Evolutionary conservation across 768 basidiomycete genomes (phyloP).

Genomic region (Tremella yokohamensis): DNA sequence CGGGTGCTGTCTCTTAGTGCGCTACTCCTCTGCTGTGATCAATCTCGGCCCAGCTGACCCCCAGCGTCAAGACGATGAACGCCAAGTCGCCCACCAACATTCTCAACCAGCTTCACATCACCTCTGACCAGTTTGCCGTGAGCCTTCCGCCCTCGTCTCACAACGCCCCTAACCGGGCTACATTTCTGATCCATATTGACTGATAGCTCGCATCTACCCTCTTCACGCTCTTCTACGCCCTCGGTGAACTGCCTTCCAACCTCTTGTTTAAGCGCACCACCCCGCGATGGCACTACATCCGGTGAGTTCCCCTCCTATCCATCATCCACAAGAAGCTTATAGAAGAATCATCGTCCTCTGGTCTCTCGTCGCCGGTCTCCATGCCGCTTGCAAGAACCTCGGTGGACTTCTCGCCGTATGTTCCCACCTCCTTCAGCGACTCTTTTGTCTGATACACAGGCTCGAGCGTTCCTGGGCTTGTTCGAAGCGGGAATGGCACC

Average conservation of each 20-base stretch:
- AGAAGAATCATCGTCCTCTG: slow-evolving; percentile 19
- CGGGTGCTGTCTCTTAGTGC: neutral
- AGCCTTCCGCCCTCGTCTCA: neutral
- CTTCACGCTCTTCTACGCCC: slow-evolving; percentile 31
- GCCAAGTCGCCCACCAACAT: slow-evolving; percentile 25
- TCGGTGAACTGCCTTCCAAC: slow-evolving; percentile 35
- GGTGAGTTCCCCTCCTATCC: neutral
- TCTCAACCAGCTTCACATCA: slow-evolving; percentile 31
- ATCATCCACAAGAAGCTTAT: slow-evolving; percentile 8
- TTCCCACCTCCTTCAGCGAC: too few relatives aligned
- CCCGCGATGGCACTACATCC: neutral
- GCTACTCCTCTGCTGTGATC: too few relatives aligned
- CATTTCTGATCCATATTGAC: too few relatives aligned
- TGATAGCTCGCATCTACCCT: slow-evolving; percentile 16
- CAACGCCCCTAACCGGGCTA: too few relatives aligned
- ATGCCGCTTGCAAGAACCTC: slow-evolving; percentile 13
- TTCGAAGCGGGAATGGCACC: slow-evolving; percentile 30
- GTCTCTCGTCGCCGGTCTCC: slow-evolving; percentile 11
- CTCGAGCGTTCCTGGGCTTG: slow-evolving; percentile 21
- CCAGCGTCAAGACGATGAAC: slow-evolving; percentile 20
- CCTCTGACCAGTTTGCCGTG: neutral
- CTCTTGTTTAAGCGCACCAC: slow-evolving; percentile 31
- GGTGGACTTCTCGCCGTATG: slow-evolving; percentile 20
- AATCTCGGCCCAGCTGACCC: too few relatives aligned
- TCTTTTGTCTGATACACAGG: too few relatives aligned